phyloP scores from a whole-genome alignment of 495 filamentous ascomycete species.

The Hypoxylon lienhwacheense region DNA sequence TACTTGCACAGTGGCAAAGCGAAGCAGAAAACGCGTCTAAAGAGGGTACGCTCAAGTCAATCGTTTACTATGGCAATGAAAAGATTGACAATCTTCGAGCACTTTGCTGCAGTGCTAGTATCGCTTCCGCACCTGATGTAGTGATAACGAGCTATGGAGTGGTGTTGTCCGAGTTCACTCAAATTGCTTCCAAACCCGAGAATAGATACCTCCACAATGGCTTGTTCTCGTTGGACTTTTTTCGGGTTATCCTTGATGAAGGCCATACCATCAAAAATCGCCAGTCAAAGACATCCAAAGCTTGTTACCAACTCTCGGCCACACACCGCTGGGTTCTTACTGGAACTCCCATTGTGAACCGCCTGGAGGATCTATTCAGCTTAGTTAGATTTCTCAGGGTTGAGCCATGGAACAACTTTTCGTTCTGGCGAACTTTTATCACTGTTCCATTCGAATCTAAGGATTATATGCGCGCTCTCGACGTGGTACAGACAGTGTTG shows the following conservation, averaged over 20 bases:
- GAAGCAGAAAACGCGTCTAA: slow-evolving; percentile 88
- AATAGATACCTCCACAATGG: slow-evolving; percentile 65
- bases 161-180: slow-evolving; percentile 84
- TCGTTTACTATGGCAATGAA: slow-evolving; percentile 90
- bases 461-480: slow-evolving; percentile 87
- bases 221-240: slow-evolving; percentile 89
- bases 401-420: slow-evolving; percentile 97
- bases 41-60: slow-evolving; percentile 74
- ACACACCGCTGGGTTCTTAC: slow-evolving; percentile 92
- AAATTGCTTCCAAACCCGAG: slow-evolving; percentile 59
- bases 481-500: slow-evolving; percentile 95
- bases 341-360: slow-evolving; percentile 95
- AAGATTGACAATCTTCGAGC: slow-evolving; percentile 74
- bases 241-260: slow-evolving; percentile 92
- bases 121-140: slow-evolving; percentile 75
- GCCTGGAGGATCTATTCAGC: slow-evolving; percentile 94
- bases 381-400: slow-evolving; percentile 88
- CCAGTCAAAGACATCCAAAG: slow-evolving; percentile 82
- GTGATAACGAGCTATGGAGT: slow-evolving; percentile 97
- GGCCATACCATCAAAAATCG: slow-evolving; percentile 94
- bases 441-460: slow-evolving; percentile 95
- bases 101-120: slow-evolving; percentile 75
- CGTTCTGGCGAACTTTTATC: slow-evolving; percentile 98
- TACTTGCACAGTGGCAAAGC: slow-evolving; percentile 94
- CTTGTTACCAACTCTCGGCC: slow-evolving; percentile 85